Base-by-base conservation (phyloP, 1,284 basidiomycete genomes). In the Bjerkandera adusta region DNA sequence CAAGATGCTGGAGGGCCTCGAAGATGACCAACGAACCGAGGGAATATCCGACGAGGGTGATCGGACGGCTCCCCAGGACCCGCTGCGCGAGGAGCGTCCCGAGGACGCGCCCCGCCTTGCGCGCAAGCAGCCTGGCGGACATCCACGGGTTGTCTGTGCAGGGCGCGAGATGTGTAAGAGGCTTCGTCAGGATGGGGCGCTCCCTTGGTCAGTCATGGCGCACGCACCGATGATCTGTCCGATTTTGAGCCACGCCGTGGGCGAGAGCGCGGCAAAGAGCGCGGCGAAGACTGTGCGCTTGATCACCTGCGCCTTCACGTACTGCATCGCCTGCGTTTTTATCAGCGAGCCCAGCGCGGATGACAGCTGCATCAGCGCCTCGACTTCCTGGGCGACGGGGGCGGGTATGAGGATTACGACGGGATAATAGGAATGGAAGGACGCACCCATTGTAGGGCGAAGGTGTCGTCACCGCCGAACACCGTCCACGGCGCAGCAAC, bases 381-480 rank as follows among this genome's bases (percentile, higher is more conserved):
- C 66, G 1, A 80, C 75, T 68, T 82, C 79, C 79, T 81, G 50
- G 12, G 43, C 11, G 12, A 20, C 26, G 18, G 7, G 22, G 33
- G 22, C 16, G 33, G 26, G 25, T 20, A 36, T 34, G 3, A 15
- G 32, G 8, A 20, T 6, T 25, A 16, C 15, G 6, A n/a, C 13
- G 22, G 22, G 16, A 26, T 30, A 15, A 26, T 35, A 16, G 21
- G 16, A 22, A 22, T 8, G 15, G 13, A 11, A 5, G n/a, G n/a
- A n/a, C 71, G 45, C 53, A 79, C 78, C 79, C 79, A 81, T 66
- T 75, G 77, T 45, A 83, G 59, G 4, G 79, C 77, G 56, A 72
- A 77, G 1, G 78, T 80, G 51, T 81, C 77, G 39, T 75, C 72
- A 8, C 70, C 74, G 18, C 60, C 68, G 52, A 78, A 76, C 3